phyloP scores from a whole-genome alignment of 768 basidiomycete species.

The Phaeotremella skinneri region DNA sequence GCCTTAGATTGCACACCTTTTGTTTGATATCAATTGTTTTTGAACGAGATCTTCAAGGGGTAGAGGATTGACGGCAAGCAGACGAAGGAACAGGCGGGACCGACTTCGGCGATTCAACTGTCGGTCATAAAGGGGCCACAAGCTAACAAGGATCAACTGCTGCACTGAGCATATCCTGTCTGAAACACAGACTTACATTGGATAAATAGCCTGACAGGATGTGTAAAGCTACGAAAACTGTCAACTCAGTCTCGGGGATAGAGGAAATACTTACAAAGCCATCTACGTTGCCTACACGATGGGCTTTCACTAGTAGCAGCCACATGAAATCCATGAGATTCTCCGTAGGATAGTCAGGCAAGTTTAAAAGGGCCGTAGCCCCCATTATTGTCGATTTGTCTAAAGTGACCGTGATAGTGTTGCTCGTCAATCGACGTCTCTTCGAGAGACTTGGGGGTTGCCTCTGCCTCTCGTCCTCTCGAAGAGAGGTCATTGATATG shows the following conservation, averaged over 20 bases:
- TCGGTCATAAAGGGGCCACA: conserved; percentile 30
- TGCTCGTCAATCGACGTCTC: conserved; percentile 8
- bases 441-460: conserved; percentile 26
- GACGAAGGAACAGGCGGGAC: conserved; percentile 21
- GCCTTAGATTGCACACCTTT: conserved; percentile 7
- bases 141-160: conserved; percentile 10
- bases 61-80: conserved; percentile 21
- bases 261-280: conserved; percentile 24
- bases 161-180: neutral
- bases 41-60: conserved; percentile 24
- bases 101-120: conserved; percentile 14
- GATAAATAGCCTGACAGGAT: conserved; percentile 11
- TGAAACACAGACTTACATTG: conserved; percentile 15
- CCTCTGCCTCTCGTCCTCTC: conserved; percentile 9
- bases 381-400: conserved; percentile 20
- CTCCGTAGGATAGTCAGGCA: conserved; percentile 8
- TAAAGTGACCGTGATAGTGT: conserved; percentile 5
- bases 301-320: conserved; percentile 31
- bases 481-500: conserved; percentile 10
- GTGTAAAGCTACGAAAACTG: conserved; percentile 12
- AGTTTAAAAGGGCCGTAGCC: conserved; percentile 12
- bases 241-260: neutral
- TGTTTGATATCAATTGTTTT: conserved; percentile 3
- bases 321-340: conserved; percentile 37
- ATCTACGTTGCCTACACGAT: conserved; percentile 22